Conservation (phyloP, 768 basidiomycete species). For the Amanita rimosa region DNA sequence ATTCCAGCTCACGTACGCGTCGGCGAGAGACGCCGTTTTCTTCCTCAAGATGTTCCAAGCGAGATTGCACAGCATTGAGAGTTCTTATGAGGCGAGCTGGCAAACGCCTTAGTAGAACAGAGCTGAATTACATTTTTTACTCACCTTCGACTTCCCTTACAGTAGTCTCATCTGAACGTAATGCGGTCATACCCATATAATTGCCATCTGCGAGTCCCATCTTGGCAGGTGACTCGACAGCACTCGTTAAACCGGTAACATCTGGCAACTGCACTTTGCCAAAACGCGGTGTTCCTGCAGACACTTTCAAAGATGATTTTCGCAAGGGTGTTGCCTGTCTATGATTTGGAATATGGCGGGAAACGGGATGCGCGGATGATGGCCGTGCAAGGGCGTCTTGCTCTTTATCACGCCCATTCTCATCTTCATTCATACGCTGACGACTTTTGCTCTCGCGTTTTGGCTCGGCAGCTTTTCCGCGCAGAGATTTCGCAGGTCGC, state of each 20-base stretch:
- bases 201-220: conserved; percentile 22
- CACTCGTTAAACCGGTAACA: conserved; percentile 74
- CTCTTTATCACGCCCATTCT: background rate
- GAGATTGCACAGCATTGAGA: conserved; percentile 51
- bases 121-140: conserved; percentile 6
- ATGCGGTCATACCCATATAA: conserved; percentile 27
- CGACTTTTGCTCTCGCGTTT: background rate
- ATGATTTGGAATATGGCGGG: conserved; percentile 5
- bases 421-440: background rate
- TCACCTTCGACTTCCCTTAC: conserved; percentile 56
- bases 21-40: conserved; percentile 77
- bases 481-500: conserved; percentile 17
- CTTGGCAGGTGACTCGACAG: conserved; percentile 64
- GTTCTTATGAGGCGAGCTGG: conserved; percentile 53
- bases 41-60: conserved; percentile 62
- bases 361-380: background rate
- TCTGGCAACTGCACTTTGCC: conserved; percentile 58
- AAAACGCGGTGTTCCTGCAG: conserved; percentile 14
- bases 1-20: conserved; percentile 79
- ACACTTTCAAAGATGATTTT: conserved; percentile 14
- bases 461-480: background rate
- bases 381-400: background rate
- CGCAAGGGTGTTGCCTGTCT: conserved; percentile 11
- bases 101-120: background rate
- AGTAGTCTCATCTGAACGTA: conserved; percentile 31